phyloP scores from a whole-genome alignment of 306 rosid genomes.

The Lotus japonicus region DNA sequence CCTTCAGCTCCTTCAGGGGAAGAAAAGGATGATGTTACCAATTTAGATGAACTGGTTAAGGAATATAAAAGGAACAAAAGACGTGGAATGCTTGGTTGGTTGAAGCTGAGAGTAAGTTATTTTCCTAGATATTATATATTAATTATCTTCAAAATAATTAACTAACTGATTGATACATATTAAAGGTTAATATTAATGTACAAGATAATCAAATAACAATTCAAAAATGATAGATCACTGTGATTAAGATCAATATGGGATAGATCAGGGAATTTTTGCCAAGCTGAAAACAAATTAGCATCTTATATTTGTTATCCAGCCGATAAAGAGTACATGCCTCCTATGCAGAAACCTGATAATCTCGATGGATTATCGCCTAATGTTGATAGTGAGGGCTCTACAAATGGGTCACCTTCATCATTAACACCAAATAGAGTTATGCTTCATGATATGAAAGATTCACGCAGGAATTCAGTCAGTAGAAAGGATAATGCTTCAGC shows the following conservation, averaged over 20 bases:
- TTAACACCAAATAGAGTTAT: constrained; percentile 37
- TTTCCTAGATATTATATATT: background rate
- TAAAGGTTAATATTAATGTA: background rate
- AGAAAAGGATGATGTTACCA: constrained; percentile 47
- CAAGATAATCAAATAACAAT: background rate
- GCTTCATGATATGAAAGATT: constrained; percentile 51
- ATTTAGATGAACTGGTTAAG: constrained; percentile 66
- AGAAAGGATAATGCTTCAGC: constrained; percentile 53
- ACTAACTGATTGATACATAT: background rate
- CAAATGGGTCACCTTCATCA: constrained; percentile 63
- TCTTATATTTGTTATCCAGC: background rate
- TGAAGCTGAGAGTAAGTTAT: constrained; percentile 57
- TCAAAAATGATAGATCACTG: background rate
- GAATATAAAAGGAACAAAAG: constrained; percentile 59
- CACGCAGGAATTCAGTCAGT: constrained; percentile 55
- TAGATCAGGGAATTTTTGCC: background rate
- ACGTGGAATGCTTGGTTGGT: constrained; percentile 87
- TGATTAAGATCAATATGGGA: background rate
- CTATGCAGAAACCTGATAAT: constrained; percentile 64
- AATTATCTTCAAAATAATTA: background rate
- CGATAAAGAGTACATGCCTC: constrained; percentile 11
- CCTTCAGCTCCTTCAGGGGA: constrained; percentile 59
- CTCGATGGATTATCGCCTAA: constrained; percentile 42
- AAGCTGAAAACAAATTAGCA: background rate
- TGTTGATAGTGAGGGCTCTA: constrained; percentile 51